phyloP scores from a whole-genome alignment of 768 basidiomycete species.

The Boletales sp. region DNA sequence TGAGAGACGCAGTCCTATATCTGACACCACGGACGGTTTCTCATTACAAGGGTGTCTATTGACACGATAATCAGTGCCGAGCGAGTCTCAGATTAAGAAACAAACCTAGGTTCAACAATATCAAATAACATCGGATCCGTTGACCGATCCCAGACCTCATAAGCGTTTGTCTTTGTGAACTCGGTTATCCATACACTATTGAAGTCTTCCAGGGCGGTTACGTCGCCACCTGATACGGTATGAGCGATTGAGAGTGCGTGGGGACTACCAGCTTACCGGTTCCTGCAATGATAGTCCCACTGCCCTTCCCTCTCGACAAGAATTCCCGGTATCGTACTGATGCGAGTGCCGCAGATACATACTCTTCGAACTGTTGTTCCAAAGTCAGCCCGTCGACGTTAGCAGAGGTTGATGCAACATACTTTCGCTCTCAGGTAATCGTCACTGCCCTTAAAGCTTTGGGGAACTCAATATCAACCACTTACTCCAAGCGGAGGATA shows the following conservation, averaged over 20 bases:
- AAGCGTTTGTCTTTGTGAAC: conserved; percentile 85
- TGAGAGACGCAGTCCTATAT: conserved; percentile 86
- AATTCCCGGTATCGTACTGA: conserved; percentile 91
- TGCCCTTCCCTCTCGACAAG: conserved; percentile 60
- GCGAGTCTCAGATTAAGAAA: background rate
- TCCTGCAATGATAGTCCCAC: conserved; percentile 65
- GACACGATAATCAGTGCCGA: background rate
- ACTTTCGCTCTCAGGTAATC: conserved; percentile 91
- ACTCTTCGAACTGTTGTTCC: conserved; percentile 74
- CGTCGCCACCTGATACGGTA: conserved; percentile 43
- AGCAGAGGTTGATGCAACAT: conserved; percentile 3
- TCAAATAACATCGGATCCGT: conserved; percentile 95
- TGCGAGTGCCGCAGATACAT: conserved; percentile 82
- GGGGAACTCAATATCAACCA: conserved; percentile 1
- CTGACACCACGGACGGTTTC: conserved; percentile 83
- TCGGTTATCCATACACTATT: conserved; percentile 85
- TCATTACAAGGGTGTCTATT: conserved; percentile 89
- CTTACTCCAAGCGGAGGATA: conserved; percentile 7
- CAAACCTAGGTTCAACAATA: conserved; percentile 86
- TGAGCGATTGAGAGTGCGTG: conserved; percentile 17
- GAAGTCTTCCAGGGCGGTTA: conserved; percentile 72
- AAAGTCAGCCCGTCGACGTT: background rate
- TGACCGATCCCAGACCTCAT: conserved; percentile 82
- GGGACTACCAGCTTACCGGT: conserved; percentile 34
- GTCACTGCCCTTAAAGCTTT: conserved; percentile 91